These are phyloP conservation scores for Hyparrhenia diplandra DNA, from an alignment of 176 grass and related monocot genomes.

Conservation along the genomic window DNA sequence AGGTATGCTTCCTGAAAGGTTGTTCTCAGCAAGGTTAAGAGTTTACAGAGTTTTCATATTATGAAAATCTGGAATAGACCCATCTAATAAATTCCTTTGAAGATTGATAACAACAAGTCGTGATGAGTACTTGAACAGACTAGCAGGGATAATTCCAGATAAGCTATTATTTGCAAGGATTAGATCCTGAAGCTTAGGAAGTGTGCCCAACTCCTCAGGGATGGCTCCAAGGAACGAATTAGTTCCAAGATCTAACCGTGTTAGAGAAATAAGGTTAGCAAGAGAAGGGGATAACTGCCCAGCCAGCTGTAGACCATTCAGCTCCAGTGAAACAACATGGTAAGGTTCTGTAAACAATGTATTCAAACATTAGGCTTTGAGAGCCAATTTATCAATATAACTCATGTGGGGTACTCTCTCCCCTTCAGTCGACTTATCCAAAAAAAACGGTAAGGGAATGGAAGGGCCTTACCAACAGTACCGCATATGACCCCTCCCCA, in stretches of 20 bases:
- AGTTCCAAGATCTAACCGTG: background rate
- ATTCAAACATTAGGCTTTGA: no score
- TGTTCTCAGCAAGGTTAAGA: no score
- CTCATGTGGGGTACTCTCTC: background rate
- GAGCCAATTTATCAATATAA: no score
- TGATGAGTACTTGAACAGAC: background rate
- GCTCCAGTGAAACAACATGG: constrained; percentile 6
- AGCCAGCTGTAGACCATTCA: background rate
- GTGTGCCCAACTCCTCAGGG: background rate
- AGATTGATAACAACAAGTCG: background rate
- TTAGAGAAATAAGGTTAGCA: constrained; percentile 39
- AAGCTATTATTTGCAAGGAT: background rate
- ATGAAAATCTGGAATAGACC: no score
- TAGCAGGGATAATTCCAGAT: background rate
- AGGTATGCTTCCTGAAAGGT: no score
- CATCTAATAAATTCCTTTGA: background rate
- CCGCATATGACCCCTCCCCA: constrained; percentile 27
- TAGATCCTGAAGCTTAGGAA: background rate
- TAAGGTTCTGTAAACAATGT: background rate
- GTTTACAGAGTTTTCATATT: no score
- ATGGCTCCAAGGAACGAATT: background rate
- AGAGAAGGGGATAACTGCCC: constrained; percentile 15
- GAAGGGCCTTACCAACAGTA: background rate
- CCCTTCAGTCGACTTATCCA: constrained; percentile 20
- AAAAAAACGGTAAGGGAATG: background rate